Percentiles rank a stretch among this genome's conserved stretches.
These are phyloP conservation scores for Hortaea sp. DNA, from an alignment of 2,329 filamentous ascomycete species.

Conservation along the genomic window DNA sequence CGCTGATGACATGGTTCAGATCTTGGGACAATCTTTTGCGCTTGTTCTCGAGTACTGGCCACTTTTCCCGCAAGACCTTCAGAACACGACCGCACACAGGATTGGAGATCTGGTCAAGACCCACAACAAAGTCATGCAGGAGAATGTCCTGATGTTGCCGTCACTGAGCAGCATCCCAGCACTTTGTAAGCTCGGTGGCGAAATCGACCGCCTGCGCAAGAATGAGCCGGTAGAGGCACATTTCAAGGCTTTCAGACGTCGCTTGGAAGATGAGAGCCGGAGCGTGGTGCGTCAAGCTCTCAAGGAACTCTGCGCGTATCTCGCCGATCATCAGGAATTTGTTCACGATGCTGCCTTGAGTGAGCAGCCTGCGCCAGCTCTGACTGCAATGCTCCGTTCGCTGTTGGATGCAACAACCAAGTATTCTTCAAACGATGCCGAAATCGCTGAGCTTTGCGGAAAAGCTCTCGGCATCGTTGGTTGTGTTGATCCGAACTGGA, in stretches of 20 bases:
- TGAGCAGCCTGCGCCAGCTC: slow-evolving; percentile 69
- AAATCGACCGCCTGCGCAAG: slow-evolving; percentile 54
- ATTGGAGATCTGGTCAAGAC: slow-evolving; percentile 56
- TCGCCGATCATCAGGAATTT: slow-evolving; percentile 63
- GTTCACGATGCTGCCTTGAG: slow-evolving; percentile 71
- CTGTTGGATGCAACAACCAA: slow-evolving; percentile 78
- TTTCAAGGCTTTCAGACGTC: slow-evolving; percentile 60
- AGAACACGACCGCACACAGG: slow-evolving; percentile 50
- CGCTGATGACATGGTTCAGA: slow-evolving; percentile 65
- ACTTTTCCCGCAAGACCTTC: slow-evolving; percentile 51
- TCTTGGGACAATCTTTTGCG: slow-evolving; percentile 84
- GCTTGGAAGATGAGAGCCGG: slow-evolving; percentile 73
- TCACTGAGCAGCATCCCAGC: slow-evolving; percentile 62
- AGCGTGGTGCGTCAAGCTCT: slow-evolving; percentile 77
- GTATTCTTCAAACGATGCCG: slow-evolving; percentile 57
- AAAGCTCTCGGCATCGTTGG: slow-evolving; percentile 81
- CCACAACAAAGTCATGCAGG: slow-evolving; percentile 50
- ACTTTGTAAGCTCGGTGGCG: slow-evolving; percentile 56
- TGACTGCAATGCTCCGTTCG: slow-evolving; percentile 62
- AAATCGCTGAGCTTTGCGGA: slow-evolving; percentile 64
- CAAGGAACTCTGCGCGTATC: slow-evolving; percentile 62
- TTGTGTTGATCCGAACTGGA: slow-evolving; percentile 80
- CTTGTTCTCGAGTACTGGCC: slow-evolving; percentile 76
- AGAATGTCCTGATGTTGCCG: slow-evolving; percentile 65
- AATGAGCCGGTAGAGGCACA: slow-evolving; percentile 56